A percentile compares a stretch with the other conserved stretches of the same genome.
Conservation (phyloP, 495 filamentous ascomycete species). For the Copromyces sp. region DNA sequence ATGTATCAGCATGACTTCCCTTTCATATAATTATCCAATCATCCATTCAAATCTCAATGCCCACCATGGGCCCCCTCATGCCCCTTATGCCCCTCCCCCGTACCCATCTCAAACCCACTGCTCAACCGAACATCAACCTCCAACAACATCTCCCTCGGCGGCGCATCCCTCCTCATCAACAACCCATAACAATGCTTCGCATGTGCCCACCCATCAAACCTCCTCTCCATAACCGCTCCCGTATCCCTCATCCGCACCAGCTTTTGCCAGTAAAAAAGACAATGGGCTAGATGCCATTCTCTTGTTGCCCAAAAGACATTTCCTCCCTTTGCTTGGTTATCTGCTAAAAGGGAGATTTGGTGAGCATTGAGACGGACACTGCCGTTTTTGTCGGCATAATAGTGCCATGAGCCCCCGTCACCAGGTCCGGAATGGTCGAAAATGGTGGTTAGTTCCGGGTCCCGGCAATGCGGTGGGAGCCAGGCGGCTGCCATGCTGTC, state of each 20-base stretch:
- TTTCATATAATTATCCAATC: no score
- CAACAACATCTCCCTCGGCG: conserved; percentile 2
- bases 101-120: not conserved
- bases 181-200: conserved; percentile 3
- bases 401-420: not conserved
- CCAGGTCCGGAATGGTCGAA: conserved; percentile 2
- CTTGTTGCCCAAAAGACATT: conserved; percentile 5
- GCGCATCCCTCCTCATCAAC: conserved; percentile 3
- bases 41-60: no score
- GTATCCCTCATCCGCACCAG: conserved; percentile 5
- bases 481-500: conserved; percentile 10
- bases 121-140: conserved; percentile 10
- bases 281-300: conserved; percentile 7
- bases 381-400: conserved; percentile 3
- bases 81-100: not conserved
- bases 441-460: conserved; percentile 1
- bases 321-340: not conserved
- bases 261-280: conserved; percentile 15
- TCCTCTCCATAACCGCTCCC: conserved; percentile 7
- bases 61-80: conserved; percentile 1
- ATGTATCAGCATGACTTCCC: no score
- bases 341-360: not conserved
- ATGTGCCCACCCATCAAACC: conserved; percentile 6
- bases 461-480: conserved; percentile 7
- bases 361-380: not conserved